These are phyloP conservation scores for Acer negundo DNA, from an alignment of 345 rosid genomes.

Conservation along the genomic window DNA sequence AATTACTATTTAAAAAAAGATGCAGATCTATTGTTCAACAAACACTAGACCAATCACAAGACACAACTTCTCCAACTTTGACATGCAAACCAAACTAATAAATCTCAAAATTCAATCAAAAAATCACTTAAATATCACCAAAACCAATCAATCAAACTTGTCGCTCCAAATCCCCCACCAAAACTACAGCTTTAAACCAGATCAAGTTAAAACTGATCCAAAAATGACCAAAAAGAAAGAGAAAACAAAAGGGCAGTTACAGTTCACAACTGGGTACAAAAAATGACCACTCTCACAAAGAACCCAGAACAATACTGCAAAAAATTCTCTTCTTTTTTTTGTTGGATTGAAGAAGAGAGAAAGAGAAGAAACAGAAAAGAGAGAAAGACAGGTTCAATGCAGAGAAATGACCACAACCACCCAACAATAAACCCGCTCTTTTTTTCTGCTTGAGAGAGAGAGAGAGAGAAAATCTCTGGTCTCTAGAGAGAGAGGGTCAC, in stretches of 20 bases:
- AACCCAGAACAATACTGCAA: constrained; percentile 9
- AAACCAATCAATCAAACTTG: not conserved
- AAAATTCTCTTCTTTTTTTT: not conserved
- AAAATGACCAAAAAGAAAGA: not conserved
- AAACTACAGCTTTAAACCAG: constrained; percentile 13
- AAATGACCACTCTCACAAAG: constrained; percentile 5
- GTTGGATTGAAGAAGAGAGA: constrained; percentile 5
- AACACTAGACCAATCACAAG: constrained; percentile 10
- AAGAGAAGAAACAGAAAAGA: not conserved
- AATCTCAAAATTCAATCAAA: constrained; percentile 10
- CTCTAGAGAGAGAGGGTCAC: not conserved
- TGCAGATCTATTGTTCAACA: constrained; percentile 38
- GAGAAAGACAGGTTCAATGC: constrained; percentile 2
- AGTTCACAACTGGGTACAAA: constrained; percentile 9
- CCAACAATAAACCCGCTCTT: constrained; percentile 53
- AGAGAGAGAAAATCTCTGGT: not conserved
- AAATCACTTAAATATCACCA: constrained; percentile 7
- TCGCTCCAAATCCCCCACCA: constrained; percentile 24
- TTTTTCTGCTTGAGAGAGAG: not conserved
- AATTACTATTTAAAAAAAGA: not conserved
- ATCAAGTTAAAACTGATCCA: constrained; percentile 22
- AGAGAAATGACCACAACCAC: constrained; percentile 49
- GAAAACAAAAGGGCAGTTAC: not conserved
- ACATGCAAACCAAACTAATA: not conserved
- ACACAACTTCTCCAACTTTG: not conserved